A percentile compares a stretch with the other conserved stretches of the same genome.
These are phyloP conservation scores for Colletotrichum trifolii DNA, from an alignment of 2,329 filamentous ascomycete species.

Conservation along the genomic window DNA sequence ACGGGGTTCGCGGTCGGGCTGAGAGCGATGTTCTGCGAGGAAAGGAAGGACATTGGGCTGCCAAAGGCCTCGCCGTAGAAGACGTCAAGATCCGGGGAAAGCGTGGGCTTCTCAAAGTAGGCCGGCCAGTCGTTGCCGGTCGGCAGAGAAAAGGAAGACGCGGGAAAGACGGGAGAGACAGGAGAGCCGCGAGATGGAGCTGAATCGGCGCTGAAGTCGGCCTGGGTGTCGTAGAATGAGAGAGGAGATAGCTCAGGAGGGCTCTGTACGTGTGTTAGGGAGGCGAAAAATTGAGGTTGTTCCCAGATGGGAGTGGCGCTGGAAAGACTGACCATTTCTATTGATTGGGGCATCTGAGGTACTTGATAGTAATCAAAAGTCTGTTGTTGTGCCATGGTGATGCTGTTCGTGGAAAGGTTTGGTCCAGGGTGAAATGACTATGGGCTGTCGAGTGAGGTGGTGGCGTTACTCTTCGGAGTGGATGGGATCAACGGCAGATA, in stretches of 20 bases:
- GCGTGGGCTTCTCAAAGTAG: slow-evolving; percentile 44
- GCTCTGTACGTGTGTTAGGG: slow-evolving; percentile 34
- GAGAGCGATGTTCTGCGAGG: slow-evolving; percentile 40
- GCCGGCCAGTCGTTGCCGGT: slow-evolving; percentile 41
- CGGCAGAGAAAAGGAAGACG: slow-evolving; percentile 44
- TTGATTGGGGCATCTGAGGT: slow-evolving; percentile 30
- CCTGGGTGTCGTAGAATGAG: slow-evolving; percentile 38
- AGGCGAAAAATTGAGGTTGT: slow-evolving; percentile 3
- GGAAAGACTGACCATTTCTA: slow-evolving; percentile 22
- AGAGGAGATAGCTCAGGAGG: slow-evolving; percentile 36
- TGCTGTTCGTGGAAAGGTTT: slow-evolving; percentile 26
- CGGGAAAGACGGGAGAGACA: slow-evolving; percentile 44
- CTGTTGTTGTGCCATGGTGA: slow-evolving; percentile 32
- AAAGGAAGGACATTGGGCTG: slow-evolving; percentile 42
- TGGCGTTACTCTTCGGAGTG: slow-evolving; percentile 25
- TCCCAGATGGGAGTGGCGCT: slow-evolving; percentile 3
- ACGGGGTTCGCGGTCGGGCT: slow-evolving; percentile 51
- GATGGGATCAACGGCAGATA: neutral
- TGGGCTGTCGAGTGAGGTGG: neutral
- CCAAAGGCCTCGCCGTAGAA: slow-evolving; percentile 47
- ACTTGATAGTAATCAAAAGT: slow-evolving; percentile 35
- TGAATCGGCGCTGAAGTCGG: slow-evolving; percentile 50
- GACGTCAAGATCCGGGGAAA: slow-evolving; percentile 43
- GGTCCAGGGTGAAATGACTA: slow-evolving; percentile 8
- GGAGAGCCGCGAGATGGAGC: slow-evolving; percentile 46